Evolutionary conservation across 2,329 filamentous ascomycete genomes (phyloP).

Genomic region (Fusarium redolens): DNA sequence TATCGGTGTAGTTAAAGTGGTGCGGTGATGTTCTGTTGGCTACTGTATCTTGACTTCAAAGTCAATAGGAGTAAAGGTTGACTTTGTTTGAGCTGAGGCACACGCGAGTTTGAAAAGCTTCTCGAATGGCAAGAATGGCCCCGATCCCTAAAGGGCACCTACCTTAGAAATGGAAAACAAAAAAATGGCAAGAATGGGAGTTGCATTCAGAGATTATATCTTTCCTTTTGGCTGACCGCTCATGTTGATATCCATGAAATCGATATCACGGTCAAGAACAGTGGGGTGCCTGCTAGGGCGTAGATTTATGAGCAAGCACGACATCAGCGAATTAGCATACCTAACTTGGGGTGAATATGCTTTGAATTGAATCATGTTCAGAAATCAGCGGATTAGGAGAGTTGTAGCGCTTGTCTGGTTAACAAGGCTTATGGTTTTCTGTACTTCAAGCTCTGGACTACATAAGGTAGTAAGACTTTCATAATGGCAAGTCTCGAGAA

Average conservation of each 20-base stretch:
- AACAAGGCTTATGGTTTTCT: not conserved
- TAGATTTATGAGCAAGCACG: constrained; percentile 18
- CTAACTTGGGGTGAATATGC: not conserved
- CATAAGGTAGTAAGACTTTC: not conserved
- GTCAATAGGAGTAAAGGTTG: constrained; percentile 2
- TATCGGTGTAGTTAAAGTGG: constrained; percentile 39
- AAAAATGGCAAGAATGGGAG: not conserved
- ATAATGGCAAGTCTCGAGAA: not conserved
- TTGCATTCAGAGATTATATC: not conserved
- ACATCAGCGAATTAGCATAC: constrained; percentile 7
- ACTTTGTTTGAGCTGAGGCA: not conserved
- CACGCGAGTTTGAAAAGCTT: not conserved
- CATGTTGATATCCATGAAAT: constrained; percentile 13
- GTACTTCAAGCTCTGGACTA: not conserved
- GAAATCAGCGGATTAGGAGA: not conserved
- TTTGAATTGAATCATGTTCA: not conserved
- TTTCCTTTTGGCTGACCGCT: constrained; percentile 22
- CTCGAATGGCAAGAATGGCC: not conserved
- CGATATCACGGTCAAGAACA: constrained; percentile 16
- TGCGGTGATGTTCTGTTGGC: constrained; percentile 20
- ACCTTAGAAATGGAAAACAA: not conserved
- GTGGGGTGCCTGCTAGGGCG: constrained; percentile 24
- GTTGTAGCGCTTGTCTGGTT: not conserved
- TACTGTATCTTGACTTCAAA: not conserved
- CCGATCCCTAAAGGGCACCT: not conserved